A percentile compares a stretch with the other conserved stretches of the same genome.
phyloP scores from a whole-genome alignment of 768 basidiomycete genomes.

The Lactarius sp. region DNA sequence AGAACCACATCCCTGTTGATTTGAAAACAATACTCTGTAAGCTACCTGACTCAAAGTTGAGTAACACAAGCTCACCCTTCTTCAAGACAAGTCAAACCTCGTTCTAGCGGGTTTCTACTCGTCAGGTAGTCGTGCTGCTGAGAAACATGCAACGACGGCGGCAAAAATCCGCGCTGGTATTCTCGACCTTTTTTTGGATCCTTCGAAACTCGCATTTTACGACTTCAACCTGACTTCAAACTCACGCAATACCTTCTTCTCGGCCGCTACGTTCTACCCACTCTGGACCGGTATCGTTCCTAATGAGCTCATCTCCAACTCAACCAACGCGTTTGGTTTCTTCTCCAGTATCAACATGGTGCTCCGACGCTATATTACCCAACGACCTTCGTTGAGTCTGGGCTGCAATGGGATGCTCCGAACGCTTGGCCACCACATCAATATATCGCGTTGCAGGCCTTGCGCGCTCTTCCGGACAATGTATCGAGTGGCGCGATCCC shows the following conservation, averaged over 20 bases:
- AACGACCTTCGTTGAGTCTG: conserved; percentile 69
- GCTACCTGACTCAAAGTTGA: conserved; percentile 29
- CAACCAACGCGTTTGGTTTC: conserved; percentile 58
- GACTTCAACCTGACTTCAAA: conserved; percentile 79
- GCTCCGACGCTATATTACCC: conserved; percentile 78
- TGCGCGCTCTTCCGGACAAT: conserved; percentile 68
- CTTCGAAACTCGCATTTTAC: conserved; percentile 79
- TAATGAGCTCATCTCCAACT: conserved; percentile 51
- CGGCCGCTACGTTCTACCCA: conserved; percentile 77
- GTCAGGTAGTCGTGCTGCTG: conserved; percentile 33
- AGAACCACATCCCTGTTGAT: conserved; percentile 64
- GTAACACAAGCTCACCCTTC: conserved; percentile 1
- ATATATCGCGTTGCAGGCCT: conserved; percentile 73
- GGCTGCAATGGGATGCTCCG: conserved; percentile 87
- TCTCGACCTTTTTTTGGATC: conserved; percentile 84
- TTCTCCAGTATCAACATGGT: conserved; percentile 77
- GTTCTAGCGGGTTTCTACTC: conserved; percentile 59
- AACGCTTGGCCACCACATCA: conserved; percentile 87
- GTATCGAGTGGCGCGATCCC: conserved; percentile 57
- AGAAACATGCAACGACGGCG: conserved; percentile 53
- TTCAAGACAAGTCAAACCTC: conserved; percentile 57
- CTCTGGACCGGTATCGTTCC: conserved; percentile 87
- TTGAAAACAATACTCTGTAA: conserved; percentile 82
- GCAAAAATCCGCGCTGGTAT: conserved; percentile 58
- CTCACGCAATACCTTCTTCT: conserved; percentile 59